Evolutionary conservation across 1,139 yeast genomes (phyloP), one percentile per base, ranked within the genome.

Genomic region (Hyphopichia pseudoburtonii): DNA sequence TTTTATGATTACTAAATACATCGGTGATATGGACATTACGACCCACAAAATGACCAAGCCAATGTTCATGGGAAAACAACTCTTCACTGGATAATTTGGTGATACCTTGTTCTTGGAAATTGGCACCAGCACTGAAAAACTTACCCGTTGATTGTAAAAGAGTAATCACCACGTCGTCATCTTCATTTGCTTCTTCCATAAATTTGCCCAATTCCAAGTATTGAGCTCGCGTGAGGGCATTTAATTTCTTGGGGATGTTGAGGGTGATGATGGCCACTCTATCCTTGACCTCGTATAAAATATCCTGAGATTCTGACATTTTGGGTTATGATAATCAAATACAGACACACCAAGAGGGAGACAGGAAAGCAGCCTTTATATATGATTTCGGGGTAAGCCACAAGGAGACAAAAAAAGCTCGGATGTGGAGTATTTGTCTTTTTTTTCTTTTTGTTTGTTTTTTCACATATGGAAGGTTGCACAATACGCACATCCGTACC

Each of bases 41-140:
- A 8, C 88, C 78, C 11, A 81, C 79, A 52, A 86, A 83, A 41
- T 65, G 64, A 40, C 69, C 62, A 42, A 80, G 62, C 86, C 86
- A 80, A 50, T 69, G 73, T 39, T 76, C 76, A 42, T 74, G 75
- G 33, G 66, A 56, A 44, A 70, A 66, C 30, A 67, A 48, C 17
- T 56, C 64, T 19, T 46, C 51, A 2, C 62, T 35, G 8, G 50
- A 51, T 8, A 51, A 54, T 1, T 54, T 38, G 15, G 54, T 40
- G 34, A 64, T 33, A 9, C 60, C 58, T 32, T 45, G 50, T 39
- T 63, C 71, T 17, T 59, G 51, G 42, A 86, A 76, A 56, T 86
- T 82, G 22, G 96, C 96, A 28, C 97, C 97, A 5, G 96, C 86
- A 26, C 90, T 82, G 58, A 88, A 88, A 57, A 73, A 86, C 45